Conservation (phyloP, 352 stramenopile species). For the Globisporangium spinosum region DNA sequence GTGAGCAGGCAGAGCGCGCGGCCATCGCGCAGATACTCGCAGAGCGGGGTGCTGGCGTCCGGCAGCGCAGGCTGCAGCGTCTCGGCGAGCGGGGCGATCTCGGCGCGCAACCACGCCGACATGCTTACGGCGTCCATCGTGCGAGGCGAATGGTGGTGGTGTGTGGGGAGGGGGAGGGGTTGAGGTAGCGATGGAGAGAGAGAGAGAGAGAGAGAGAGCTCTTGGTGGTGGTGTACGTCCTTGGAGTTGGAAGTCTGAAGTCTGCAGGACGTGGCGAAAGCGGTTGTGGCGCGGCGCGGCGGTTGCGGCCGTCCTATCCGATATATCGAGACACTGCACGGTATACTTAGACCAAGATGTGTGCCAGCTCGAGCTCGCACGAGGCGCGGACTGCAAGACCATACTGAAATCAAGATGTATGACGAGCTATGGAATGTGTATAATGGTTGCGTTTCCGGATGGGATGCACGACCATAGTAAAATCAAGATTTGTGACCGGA, state of each 20-base stretch:
- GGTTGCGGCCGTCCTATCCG: too few species aligned
- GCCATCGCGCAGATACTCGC: conserved; percentile 70
- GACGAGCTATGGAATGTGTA: too few species aligned
- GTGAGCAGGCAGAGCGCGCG: conserved; percentile 71
- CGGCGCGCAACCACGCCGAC: conserved; percentile 57
- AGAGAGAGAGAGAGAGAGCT: not conserved
- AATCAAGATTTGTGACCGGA: too few species aligned
- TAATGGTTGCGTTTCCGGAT: too few species aligned
- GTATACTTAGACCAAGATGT: too few species aligned
- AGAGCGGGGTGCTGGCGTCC: conserved; percentile 38
- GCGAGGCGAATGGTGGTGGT: not conserved
- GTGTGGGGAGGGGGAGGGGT: not conserved
- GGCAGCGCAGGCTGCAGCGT: conserved; percentile 27
- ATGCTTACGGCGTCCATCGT: conserved; percentile 9
- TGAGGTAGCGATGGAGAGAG: not conserved
- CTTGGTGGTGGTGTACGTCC: not conserved
- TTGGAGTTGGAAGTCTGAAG: not conserved
- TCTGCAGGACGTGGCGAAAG: conserved; percentile 9
- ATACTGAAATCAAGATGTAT: too few species aligned
- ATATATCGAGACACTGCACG: too few species aligned
- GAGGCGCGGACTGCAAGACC: too few species aligned
- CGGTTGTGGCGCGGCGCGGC: conserved; percentile 1
- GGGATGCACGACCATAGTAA: too few species aligned
- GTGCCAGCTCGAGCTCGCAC: too few species aligned
- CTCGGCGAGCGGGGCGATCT: conserved; percentile 39